Conservation (phyloP, 176 grass and related monocot species). For the Carex cristatella region DNA sequence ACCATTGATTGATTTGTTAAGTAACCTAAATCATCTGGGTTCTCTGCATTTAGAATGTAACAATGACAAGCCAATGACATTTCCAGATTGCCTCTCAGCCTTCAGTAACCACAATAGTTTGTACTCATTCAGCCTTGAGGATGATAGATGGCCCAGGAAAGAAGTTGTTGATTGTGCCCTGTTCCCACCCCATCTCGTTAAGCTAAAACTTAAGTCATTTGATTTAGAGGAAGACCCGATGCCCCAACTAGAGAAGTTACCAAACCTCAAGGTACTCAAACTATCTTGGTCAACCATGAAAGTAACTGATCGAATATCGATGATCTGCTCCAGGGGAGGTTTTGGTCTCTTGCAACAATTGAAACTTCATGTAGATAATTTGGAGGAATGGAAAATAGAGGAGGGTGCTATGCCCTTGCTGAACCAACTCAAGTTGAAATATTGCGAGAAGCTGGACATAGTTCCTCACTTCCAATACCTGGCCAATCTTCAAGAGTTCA, state of each 20-base stretch:
- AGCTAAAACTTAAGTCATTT: not conserved
- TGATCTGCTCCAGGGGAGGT: too few species aligned
- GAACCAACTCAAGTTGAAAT: too few species aligned
- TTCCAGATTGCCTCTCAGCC: too few species aligned
- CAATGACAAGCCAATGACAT: not conserved
- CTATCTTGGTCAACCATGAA: rapidly evolving
- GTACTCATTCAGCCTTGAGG: too few species aligned
- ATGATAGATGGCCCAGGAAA: not conserved
- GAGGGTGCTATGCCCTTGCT: not conserved
- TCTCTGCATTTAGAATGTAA: not conserved
- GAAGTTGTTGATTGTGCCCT: not conserved
- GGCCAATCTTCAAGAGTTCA: too few species aligned
- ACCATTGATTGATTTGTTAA: not conserved
- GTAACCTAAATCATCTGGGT: not conserved
- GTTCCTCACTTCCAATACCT: not conserved
- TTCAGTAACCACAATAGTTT: too few species aligned
- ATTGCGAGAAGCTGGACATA: too few species aligned
- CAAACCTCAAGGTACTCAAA: not conserved
- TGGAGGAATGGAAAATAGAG: slow-evolving; percentile 11
- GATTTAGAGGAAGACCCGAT: not conserved
- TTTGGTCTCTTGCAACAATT: too few species aligned
- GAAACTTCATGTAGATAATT: not conserved
- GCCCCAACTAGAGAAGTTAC: not conserved
- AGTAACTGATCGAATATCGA: too few species aligned
- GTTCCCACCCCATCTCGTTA: not conserved